These are phyloP conservation scores for Scheffersomyces insectosa DNA, from an alignment of 1,139 yeast species.

Conservation along the genomic window DNA sequence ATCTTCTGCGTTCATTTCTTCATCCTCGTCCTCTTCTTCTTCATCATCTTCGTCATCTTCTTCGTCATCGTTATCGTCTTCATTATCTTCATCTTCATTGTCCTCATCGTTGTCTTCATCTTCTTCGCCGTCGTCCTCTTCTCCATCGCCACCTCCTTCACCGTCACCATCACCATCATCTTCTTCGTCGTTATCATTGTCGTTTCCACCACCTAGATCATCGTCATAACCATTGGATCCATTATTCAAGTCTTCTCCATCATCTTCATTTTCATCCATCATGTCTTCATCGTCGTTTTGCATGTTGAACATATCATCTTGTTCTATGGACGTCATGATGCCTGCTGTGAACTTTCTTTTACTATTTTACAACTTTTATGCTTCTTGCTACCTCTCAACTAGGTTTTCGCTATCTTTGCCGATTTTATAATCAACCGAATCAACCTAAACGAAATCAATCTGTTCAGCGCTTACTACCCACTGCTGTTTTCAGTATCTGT, in stretches of 20 bases:
- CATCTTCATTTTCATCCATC: conserved; percentile 13
- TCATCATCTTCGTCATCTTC: conserved; percentile 15
- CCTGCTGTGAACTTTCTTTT: no score
- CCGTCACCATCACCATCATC: conserved; percentile 18
- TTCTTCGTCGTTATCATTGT: conserved; percentile 15
- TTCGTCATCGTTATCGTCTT: conserved; percentile 13
- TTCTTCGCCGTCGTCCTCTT: conserved; percentile 14
- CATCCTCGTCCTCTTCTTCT: conserved; percentile 12
- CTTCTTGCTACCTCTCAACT: no score
- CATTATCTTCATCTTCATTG: conserved; percentile 18
- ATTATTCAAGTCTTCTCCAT: conserved; percentile 12
- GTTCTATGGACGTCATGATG: conserved; percentile 16
- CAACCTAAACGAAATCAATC: no score
- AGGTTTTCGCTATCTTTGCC: no score
- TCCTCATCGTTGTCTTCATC: conserved; percentile 15
- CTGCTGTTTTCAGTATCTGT: no score
- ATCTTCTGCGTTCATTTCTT: conserved; percentile 11
- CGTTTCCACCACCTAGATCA: conserved; percentile 16
- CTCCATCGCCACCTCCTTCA: conserved; percentile 17
- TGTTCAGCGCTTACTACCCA: no score
- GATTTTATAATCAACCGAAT: no score
- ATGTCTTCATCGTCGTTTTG: conserved; percentile 9
- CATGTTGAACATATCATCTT: conserved; percentile 17
- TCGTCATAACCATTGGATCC: conserved; percentile 12
- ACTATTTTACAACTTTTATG: no score